Conservation (phyloP, 257 asterid species). For the Solanum paucissectum region DNA sequence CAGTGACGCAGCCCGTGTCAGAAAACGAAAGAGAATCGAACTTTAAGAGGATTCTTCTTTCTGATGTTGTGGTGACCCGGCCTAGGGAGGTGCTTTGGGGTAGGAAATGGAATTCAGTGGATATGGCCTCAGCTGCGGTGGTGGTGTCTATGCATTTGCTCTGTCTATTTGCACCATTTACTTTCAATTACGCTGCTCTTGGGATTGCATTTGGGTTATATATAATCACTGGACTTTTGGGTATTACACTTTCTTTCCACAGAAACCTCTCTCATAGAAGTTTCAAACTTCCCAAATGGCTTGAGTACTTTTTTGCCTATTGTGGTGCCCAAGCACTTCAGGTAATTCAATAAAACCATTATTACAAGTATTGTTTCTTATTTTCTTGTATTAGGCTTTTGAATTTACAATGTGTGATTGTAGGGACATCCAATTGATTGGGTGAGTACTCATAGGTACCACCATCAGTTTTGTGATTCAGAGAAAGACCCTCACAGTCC, state of each 20-base stretch:
- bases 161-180: conserved; percentile 51
- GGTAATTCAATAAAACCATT: conserved; percentile 14
- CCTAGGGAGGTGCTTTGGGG: conserved; percentile 29
- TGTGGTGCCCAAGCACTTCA: conserved; percentile 85
- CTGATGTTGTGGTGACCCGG: conserved; percentile 61
- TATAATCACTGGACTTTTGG: conserved; percentile 59
- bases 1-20: conserved; percentile 18
- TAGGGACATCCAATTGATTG: conserved; percentile 79
- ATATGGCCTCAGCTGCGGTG: conserved; percentile 36
- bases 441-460: conserved; percentile 88
- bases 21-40: conserved; percentile 29
- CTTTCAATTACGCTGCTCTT: conserved; percentile 56
- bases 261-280: conserved; percentile 70
- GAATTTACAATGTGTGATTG: neutral
- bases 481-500: conserved; percentile 81
- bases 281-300: conserved; percentile 81
- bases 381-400: neutral
- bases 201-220: conserved; percentile 47
- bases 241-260: conserved; percentile 75
- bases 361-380: neutral
- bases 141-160: conserved; percentile 50
- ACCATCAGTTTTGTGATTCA: conserved; percentile 77
- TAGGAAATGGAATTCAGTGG: conserved; percentile 53
- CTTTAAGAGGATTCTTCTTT: conserved; percentile 40
- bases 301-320: conserved; percentile 68